These are phyloP conservation scores for Eremothecium cymbalariae DNA, from an alignment of 1,139 yeast genomes.

Conservation along the genomic window DNA sequence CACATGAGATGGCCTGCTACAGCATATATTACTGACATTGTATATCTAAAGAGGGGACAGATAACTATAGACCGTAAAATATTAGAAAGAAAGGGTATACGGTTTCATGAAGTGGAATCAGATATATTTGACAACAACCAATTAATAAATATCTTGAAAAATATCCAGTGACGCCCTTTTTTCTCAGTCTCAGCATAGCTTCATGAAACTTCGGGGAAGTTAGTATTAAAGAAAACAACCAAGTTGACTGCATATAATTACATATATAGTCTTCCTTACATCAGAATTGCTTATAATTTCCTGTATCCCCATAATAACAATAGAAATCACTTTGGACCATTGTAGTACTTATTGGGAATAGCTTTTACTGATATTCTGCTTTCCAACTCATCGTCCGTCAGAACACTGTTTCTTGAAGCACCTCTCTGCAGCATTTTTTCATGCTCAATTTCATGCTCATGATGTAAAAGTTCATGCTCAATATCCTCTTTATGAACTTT, in stretches of 20 bases:
- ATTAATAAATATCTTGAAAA: constrained; percentile 36
- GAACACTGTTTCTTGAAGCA: constrained; percentile 32
- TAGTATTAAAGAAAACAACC: too few relatives aligned
- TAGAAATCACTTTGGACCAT: too few relatives aligned
- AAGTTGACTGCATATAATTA: too few relatives aligned
- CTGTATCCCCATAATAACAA: too few relatives aligned
- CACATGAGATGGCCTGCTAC: constrained; percentile 5
- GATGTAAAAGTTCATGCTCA: constrained; percentile 82
- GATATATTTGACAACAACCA: constrained; percentile 29
- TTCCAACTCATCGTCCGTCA: constrained; percentile 37
- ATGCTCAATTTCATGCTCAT: constrained; percentile 81
- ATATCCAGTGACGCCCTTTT: too few relatives aligned
- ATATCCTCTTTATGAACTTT: constrained; percentile 80
- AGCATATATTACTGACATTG: constrained; percentile 43
- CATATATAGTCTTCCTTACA: too few relatives aligned
- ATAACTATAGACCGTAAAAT: constrained; percentile 39
- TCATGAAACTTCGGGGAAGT: too few relatives aligned
- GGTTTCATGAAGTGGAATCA: constrained; percentile 40
- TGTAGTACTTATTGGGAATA: constrained; percentile 35
- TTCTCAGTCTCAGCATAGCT: too few relatives aligned
- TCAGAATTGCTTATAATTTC: too few relatives aligned
- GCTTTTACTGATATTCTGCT: constrained; percentile 30
- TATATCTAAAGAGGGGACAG: constrained; percentile 42
- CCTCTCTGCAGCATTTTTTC: constrained; percentile 43
- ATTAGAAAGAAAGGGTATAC: constrained; percentile 39